Base-by-base conservation (phyloP, 371 early-diverging fungal species). In the Haplosporangium sp. region DNA sequence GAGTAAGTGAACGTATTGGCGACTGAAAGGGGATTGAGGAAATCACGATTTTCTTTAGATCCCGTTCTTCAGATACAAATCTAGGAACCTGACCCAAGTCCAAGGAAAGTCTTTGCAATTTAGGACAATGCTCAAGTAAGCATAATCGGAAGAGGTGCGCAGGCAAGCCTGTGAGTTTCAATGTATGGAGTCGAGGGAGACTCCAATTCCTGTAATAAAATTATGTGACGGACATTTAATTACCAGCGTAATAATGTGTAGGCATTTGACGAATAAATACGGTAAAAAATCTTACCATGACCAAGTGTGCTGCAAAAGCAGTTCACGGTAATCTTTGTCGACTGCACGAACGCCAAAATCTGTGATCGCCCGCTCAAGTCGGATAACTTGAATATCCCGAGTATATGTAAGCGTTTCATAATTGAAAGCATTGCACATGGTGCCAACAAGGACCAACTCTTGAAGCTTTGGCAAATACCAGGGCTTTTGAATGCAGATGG, bases 91-190 rank as follows among this genome's bases (percentile, higher is more conserved):
- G 9, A 17, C 11, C 62, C 4, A 72, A 58, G 38, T 77, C 57
- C 10, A 77, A 50, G 1, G 37, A 19, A 4, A 77, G 27, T 8
- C 19, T 53, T 44, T 50, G 27, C 10, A 77, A 48, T 11, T 55
- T 68, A 11, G 72, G 69, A 38, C 68, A 72, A 13, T 47, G 37
- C 17, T 20, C 27, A 34, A 77, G 65, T 4, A 59, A 38, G 0
- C n/a, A 37, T 2, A 57, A 20, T 13, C 55, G 72, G 61, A 77
- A 72, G 56, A 72, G 64, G 42, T 77, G 77, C 9, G 77, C 72
- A 13, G 68, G 65, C 2, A 19, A 34, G 19, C 77, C 77, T 15
- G 47, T 63, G 34, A 77, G 39, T 2, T 0, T 9, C 45, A 71
- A 8, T 1, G 56, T 34, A 9, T 59, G 47, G 10, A 77, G 72